phyloP scores from a whole-genome alignment of 1,284 basidiomycete species.

The Tylopilus sp. region DNA sequence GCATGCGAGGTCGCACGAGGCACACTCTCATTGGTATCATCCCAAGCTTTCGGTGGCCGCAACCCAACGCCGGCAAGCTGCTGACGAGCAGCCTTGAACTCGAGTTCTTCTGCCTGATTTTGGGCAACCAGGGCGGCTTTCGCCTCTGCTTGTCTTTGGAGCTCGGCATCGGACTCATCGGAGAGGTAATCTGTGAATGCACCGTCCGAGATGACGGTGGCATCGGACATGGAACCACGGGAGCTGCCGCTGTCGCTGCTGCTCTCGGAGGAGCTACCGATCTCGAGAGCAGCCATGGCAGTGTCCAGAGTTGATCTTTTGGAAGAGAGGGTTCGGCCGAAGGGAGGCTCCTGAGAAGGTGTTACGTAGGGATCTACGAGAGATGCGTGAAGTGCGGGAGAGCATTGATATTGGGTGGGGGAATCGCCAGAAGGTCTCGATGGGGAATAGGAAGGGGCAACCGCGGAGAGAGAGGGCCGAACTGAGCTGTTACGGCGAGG shows the following conservation, averaged over 20 bases:
- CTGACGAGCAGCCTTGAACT: conserved; percentile 81
- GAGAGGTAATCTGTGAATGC: conserved; percentile 88
- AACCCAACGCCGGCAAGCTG: conserved; percentile 78
- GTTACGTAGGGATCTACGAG: conserved; percentile 28
- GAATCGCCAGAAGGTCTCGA: conserved; percentile 34
- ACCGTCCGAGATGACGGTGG: conserved; percentile 83
- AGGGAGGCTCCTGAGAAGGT: conserved; percentile 35
- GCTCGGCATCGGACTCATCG: conserved; percentile 84
- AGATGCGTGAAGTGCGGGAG: conserved; percentile 30
- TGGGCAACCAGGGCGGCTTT: conserved; percentile 80
- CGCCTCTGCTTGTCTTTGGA: conserved; percentile 84
- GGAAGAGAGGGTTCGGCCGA: conserved; percentile 42
- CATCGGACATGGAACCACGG: conserved; percentile 69
- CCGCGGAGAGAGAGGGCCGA: conserved; percentile 62
- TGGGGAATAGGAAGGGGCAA: conserved; percentile 44
- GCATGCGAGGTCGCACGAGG: conserved; percentile 40
- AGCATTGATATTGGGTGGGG: conserved; percentile 28
- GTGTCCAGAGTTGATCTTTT: conserved; percentile 48
- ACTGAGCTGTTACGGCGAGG: conserved; percentile 57
- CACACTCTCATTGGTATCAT: conserved; percentile 62
- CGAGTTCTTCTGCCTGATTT: conserved; percentile 80
- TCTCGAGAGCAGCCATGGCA: conserved; percentile 51
- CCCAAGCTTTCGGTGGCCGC: conserved; percentile 80
- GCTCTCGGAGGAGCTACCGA: conserved; percentile 51
- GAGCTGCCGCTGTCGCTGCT: conserved; percentile 69